Base-by-base conservation (phyloP, 441 rosid genomes). In the Corymbia calophylla region DNA sequence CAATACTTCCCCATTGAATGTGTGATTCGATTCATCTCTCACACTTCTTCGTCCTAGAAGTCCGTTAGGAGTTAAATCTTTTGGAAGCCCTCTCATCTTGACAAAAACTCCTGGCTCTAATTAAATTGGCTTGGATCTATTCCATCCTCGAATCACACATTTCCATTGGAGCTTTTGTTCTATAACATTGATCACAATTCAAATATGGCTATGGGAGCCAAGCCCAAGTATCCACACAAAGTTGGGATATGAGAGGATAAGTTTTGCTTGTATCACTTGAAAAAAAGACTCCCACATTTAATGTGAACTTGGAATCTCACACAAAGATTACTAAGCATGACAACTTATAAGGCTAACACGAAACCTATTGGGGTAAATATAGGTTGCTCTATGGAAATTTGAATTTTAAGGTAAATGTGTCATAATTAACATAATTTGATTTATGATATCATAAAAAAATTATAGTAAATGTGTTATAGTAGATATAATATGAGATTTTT, bases 41-140 rank as follows among this genome's bases (percentile, higher is more conserved):
- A 0, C 64, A 6, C 27, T 0, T 0, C 7, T n/a, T 1, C 64
- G 25, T 27, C n/a, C n/a, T 29, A 58, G 3, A 58, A 58, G 15
- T 58, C n/a, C 0, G 1, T 58, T 58, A 58, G 0, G 64, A 58
- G 64, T 25, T 25, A 58, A 23, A 58, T 58, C 64, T 58, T 10
- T 58, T 0, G n/a, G 27, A 58, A 58, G 1, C 7, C 64, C 0
- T 25, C 15, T 58, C 14, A 11, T 29, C 64, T 58, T 58, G 64
- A n/a, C 15, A 6, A 10, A 29, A n/a, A 58, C 15, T 25, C 14
- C 7, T 5, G 5, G n/a, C n/a, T 58, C 15, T 25, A 58, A 58
- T 58, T 25, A 29, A 29, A 0, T 25, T 23, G n/a, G 64, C 64
- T 58, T 58, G 7, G 27, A 25, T 39, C 44, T 25, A 58, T 10